These are phyloP conservation scores for Fonsecaea pedrosoi DNA, from an alignment of 2,329 filamentous ascomycete species.

Conservation along the genomic window DNA sequence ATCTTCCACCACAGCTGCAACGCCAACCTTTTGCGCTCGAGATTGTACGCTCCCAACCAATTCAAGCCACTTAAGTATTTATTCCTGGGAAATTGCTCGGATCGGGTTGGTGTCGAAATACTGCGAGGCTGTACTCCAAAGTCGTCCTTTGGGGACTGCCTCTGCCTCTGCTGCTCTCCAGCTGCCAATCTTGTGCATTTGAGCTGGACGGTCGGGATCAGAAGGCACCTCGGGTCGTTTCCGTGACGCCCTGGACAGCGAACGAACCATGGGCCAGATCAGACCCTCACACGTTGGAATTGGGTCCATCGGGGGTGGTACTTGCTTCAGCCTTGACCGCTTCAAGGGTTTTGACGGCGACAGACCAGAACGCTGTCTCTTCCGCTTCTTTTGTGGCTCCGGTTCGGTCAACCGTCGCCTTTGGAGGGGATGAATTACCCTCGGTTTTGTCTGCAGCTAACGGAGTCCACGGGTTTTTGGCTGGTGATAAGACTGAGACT, in stretches of 20 bases:
- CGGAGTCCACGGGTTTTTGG: background rate
- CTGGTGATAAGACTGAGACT: background rate
- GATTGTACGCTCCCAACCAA: background rate
- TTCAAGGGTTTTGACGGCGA: constrained; percentile 11
- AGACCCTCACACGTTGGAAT: too few relatives aligned
- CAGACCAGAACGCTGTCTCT: constrained; percentile 4
- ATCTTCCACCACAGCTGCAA: background rate
- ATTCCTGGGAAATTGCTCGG: background rate
- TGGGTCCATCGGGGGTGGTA: background rate
- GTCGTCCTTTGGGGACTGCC: background rate
- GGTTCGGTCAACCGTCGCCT: background rate
- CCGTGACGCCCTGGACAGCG: background rate
- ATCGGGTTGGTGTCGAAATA: background rate
- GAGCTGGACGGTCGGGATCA: background rate
- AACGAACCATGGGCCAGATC: too few relatives aligned
- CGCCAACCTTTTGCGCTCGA: background rate
- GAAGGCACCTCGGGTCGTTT: background rate
- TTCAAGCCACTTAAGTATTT: background rate
- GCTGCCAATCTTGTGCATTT: background rate
- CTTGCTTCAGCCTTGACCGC: background rate
- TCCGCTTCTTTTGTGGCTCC: background rate
- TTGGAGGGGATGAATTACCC: background rate
- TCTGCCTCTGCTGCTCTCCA: background rate
- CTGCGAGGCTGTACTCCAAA: background rate
- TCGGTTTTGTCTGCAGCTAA: background rate